Base-by-base conservation (phyloP, 306 rosid genomes). In the Citrullus colocynthis region DNA sequence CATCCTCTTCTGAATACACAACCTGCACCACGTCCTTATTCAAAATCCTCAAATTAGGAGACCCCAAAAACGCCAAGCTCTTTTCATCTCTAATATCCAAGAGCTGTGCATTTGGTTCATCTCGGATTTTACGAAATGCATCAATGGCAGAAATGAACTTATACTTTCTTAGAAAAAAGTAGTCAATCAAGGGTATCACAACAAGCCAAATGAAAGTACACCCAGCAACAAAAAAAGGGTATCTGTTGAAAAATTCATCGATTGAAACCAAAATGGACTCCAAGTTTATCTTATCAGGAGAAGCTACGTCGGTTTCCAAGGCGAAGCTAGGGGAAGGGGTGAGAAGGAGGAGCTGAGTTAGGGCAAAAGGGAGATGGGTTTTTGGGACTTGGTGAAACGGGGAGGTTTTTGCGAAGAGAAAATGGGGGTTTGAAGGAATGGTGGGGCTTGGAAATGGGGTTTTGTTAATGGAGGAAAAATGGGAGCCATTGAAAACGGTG, bases 181-280 rank as follows among this genome's bases (percentile, higher is more conserved):
- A 83, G 10, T 92, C 52, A 2, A 88, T 34, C 66, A 88, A 54
- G 70, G 99, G 99, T 15, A 95, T 79, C 34, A 42, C 99, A 77
- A 95, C 89, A 7, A 95, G 83, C 90, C 95, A 92, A 65, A 92
- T 84, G 78, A 95, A 95, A 14, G 92, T 79, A 75, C 95, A 91
- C 16, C 89, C 89, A 24, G 93, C 93, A 66, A 95, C 97, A 15
- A 95, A 95, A 80, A 90, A 95, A 0, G 98, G 98, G 85, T 95
- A 83, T 64, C 87, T 83, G 13, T 81, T 90, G 66, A 90, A 83
- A 41, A 95, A 95, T 0, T 83, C 87, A 60, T 95, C 99, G 57
- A 95, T 81, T 28, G 97, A 84, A 58, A 85, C 73, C 44, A 95
- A 49, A 66, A 92, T 37, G 0, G 92, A 30, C 81, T 95, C 99